Conservation (phyloP, 2,329 filamentous ascomycete species). For the Neofusicoccum sp. region DNA sequence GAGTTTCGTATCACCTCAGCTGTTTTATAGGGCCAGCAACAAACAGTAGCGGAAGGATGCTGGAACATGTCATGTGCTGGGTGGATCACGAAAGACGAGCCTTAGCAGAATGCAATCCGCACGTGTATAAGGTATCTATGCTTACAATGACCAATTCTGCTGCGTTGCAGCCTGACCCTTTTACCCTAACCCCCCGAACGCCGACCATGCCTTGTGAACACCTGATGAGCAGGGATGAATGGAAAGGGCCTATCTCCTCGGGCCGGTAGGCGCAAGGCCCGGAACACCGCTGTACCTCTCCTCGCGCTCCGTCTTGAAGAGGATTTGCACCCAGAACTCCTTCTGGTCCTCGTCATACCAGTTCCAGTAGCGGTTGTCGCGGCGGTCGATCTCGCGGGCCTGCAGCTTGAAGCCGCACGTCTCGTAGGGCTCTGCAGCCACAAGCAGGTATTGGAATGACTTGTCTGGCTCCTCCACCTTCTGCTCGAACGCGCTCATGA, state of each 20-base stretch:
- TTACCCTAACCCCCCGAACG: not conserved
- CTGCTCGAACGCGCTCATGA: conserved; percentile 98
- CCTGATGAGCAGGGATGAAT: not conserved
- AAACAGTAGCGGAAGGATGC: conserved; percentile 1
- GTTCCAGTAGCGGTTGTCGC: conserved; percentile 84
- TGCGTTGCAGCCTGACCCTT: conserved; percentile 3
- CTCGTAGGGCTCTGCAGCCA: conserved; percentile 97
- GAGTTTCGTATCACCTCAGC: conserved; percentile 2
- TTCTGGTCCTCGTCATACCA: conserved; percentile 96
- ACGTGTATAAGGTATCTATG: conserved; percentile 19
- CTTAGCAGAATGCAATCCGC: conserved; percentile 12
- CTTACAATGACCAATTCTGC: conserved; percentile 18
- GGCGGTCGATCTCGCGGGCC: conserved; percentile 86
- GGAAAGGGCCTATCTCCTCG: conserved; percentile 23
- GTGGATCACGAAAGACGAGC: not conserved
- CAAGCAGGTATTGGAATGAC: conserved; percentile 89
- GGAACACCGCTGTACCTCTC: conserved; percentile 77
- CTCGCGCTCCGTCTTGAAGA: conserved; percentile 98
- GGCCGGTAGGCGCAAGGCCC: conserved; percentile 57
- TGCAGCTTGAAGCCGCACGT: conserved; percentile 96
- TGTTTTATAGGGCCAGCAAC: not conserved
- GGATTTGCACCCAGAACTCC: conserved; percentile 96
- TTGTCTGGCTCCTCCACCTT: conserved; percentile 93
- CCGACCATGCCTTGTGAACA: conserved; percentile 13
- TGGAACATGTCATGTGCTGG: not conserved